Percentiles rank a stretch among this genome's conserved stretches.
Conservation (phyloP, 495 filamentous ascomycete species). For the Saxophila tyrrhenica region DNA sequence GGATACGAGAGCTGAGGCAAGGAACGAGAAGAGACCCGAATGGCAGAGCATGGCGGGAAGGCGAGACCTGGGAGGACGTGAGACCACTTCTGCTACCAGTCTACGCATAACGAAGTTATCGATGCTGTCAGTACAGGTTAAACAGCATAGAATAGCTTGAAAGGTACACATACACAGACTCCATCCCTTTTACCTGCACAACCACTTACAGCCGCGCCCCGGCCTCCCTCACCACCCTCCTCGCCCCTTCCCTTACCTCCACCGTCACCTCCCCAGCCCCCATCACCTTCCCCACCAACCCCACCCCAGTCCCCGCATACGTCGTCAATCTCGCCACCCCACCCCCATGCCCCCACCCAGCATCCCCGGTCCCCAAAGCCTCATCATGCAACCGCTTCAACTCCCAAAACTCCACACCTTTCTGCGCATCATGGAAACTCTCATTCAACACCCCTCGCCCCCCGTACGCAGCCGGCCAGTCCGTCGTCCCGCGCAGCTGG, state of each 20-base stretch:
- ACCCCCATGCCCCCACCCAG: constrained; percentile 41
- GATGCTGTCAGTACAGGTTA: no score
- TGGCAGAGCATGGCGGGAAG: no score
- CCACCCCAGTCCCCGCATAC: constrained; percentile 52
- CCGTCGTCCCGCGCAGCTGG: constrained; percentile 50
- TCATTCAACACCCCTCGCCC: constrained; percentile 52
- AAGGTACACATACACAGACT: background rate
- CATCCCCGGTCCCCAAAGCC: constrained; percentile 41
- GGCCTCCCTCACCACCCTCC: constrained; percentile 1
- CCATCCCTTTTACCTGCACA: background rate
- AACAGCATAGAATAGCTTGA: background rate
- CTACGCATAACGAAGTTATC: no score
- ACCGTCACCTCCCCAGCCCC: constrained; percentile 36
- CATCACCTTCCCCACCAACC: constrained; percentile 38
- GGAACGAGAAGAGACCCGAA: no score
- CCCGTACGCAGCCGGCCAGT: constrained; percentile 55
- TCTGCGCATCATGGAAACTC: constrained; percentile 46
- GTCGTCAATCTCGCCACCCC: constrained; percentile 51
- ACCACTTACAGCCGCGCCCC: background rate
- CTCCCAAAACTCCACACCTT: constrained; percentile 44
- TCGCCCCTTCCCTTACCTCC: constrained; percentile 28
- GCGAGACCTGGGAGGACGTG: no score
- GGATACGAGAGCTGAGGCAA: no score
- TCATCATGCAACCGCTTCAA: constrained; percentile 49
- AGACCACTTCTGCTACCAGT: no score